phyloP scores from a whole-genome alignment of 805 yeast species.

The Saccharomycopsis sp. region DNA sequence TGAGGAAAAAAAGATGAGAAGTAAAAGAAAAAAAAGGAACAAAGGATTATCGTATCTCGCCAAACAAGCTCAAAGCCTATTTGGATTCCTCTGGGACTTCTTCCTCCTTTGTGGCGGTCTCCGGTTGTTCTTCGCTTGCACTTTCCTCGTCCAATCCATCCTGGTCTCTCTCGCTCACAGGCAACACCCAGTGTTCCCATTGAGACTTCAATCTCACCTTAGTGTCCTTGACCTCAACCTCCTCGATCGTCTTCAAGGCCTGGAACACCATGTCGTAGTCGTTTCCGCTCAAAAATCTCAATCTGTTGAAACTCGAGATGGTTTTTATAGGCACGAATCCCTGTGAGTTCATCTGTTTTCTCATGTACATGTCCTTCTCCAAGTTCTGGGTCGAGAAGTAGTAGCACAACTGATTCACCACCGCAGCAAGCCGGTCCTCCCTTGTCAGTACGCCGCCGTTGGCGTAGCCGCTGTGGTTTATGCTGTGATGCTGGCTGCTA shows the following conservation, averaged over 20 bases:
- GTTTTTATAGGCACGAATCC: slow-evolving; percentile 66
- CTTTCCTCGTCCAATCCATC: slow-evolving; percentile 13
- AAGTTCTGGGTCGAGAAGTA: slow-evolving; percentile 86
- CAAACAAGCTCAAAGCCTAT: background rate
- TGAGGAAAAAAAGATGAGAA: background rate
- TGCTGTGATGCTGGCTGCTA: background rate
- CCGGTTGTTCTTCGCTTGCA: background rate
- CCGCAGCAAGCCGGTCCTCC: slow-evolving; percentile 8
- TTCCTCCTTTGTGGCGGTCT: background rate
- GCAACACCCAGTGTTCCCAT: slow-evolving; percentile 63
- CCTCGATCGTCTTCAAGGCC: slow-evolving; percentile 36
- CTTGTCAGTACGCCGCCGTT: background rate
- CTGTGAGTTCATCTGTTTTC: slow-evolving; percentile 70
- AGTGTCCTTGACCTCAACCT: slow-evolving; percentile 32
- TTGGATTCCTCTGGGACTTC: background rate
- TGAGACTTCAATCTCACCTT: slow-evolving; percentile 54
- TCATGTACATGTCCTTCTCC: slow-evolving; percentile 73
- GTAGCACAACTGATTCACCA: slow-evolving; percentile 69
- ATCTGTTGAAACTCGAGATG: slow-evolving; percentile 69
- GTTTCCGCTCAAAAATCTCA: slow-evolving; percentile 57
- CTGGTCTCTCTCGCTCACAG: slow-evolving; percentile 11
- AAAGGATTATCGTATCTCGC: background rate
- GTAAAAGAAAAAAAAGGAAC: slow-evolving; percentile 1
- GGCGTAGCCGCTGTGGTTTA: background rate
- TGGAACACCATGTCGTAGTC: slow-evolving; percentile 46